A percentile compares a stretch with the other conserved stretches of the same genome.
Conservation (phyloP, 768 basidiomycete species). For the Phaeotremella fagi region DNA sequence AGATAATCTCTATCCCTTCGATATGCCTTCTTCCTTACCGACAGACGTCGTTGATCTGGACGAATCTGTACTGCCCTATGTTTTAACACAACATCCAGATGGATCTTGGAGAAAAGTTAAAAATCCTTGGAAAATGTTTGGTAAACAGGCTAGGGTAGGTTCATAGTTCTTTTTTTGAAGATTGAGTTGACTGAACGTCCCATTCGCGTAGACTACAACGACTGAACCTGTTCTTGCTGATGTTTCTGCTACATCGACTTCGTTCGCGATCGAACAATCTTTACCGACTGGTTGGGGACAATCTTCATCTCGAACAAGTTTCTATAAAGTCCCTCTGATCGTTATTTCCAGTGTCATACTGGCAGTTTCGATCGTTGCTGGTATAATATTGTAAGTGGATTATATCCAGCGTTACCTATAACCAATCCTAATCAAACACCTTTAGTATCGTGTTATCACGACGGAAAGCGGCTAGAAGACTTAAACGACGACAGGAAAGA, state of each 20-base stretch:
- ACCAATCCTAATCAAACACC: background rate
- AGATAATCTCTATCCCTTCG: slow-evolving; percentile 9
- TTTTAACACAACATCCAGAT: slow-evolving; percentile 15
- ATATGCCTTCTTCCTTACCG: slow-evolving; percentile 13
- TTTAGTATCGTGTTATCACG: slow-evolving; percentile 36
- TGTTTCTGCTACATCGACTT: slow-evolving; percentile 1
- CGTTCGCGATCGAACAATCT: slow-evolving; percentile 32
- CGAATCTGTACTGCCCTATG: slow-evolving; percentile 26
- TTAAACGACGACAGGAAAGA: slow-evolving; percentile 35
- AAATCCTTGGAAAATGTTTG: slow-evolving; percentile 36
- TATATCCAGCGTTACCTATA: background rate
- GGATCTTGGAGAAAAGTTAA: slow-evolving; percentile 24
- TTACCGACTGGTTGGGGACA: slow-evolving; percentile 44
- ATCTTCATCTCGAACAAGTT: slow-evolving; percentile 33
- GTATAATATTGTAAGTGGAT: slow-evolving; percentile 32
- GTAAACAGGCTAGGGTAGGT: slow-evolving; percentile 25
- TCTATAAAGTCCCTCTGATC: slow-evolving; percentile 45
- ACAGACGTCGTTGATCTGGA: slow-evolving; percentile 7
- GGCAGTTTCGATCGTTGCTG: slow-evolving; percentile 32
- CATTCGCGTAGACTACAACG: background rate
- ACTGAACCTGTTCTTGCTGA: slow-evolving; percentile 8
- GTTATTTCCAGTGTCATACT: slow-evolving; percentile 40
- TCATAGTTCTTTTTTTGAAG: background rate
- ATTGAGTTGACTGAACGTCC: background rate
- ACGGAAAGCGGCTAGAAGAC: slow-evolving; percentile 34